Evolutionary conservation across 1,139 yeast genomes (phyloP).

Genomic region (Yamadazyma jaroonii): DNA sequence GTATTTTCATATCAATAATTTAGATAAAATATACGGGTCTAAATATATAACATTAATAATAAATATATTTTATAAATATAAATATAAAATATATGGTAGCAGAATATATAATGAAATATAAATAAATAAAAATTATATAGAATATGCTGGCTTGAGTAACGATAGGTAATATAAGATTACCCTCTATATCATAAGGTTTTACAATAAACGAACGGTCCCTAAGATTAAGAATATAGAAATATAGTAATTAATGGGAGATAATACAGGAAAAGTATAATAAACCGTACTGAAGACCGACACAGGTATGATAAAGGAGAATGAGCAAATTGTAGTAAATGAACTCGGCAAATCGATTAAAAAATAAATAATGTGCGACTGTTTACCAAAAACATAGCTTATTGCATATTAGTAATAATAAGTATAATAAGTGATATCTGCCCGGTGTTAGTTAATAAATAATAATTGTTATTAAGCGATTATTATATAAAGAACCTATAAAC

Average conservation of each 20-base stretch:
- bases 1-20: no score
- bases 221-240: slow-evolving; percentile 6
- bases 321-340: slow-evolving; percentile 6
- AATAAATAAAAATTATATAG: slow-evolving; percentile 7
- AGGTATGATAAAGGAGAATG: slow-evolving; percentile 9
- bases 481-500: background rate
- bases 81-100: slow-evolving; percentile 6
- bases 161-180: slow-evolving; percentile 9
- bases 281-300: slow-evolving; percentile 11
- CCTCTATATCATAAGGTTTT: slow-evolving; percentile 9
- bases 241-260: slow-evolving; percentile 7
- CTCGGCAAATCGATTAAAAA: slow-evolving; percentile 5
- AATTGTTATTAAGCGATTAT: background rate
- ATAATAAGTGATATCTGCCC: background rate
- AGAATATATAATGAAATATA: slow-evolving; percentile 9
- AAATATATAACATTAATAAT: slow-evolving; percentile 2
- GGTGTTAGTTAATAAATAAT: background rate
- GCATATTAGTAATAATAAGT: background rate
- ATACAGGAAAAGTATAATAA: slow-evolving; percentile 7
- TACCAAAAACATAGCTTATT: background rate
- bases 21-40: slow-evolving; percentile 3
- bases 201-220: slow-evolving; percentile 11
- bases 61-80: background rate
- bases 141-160: slow-evolving; percentile 12
- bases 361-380: background rate